These are phyloP conservation scores for Oehlia diaphana DNA, from an alignment of 192 early-diverging fungal species.

Conservation along the genomic window DNA sequence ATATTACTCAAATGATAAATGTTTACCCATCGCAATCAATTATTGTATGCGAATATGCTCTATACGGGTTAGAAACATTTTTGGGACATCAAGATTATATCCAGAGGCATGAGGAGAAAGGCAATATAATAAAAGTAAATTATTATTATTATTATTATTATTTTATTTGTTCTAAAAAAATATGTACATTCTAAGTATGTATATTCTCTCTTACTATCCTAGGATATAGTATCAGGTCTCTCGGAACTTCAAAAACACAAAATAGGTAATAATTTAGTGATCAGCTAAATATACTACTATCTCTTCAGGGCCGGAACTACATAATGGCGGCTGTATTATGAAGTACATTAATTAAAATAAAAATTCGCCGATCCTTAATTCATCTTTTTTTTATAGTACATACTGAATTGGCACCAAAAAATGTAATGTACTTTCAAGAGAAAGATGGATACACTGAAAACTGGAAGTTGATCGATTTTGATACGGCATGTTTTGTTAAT, in stretches of 20 bases:
- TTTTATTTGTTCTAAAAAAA: neutral
- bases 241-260: neutral
- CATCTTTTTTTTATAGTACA: neutral
- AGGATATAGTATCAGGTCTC: neutral
- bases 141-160: neutral
- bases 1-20: neutral
- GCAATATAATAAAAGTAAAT: neutral
- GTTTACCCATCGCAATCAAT: neutral
- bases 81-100: neutral
- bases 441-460: neutral
- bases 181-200: neutral
- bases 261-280: neutral
- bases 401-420: neutral
- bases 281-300: neutral
- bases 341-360: too few relatives aligned
- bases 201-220: neutral
- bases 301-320: too few relatives aligned
- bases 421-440: constrained; percentile 13
- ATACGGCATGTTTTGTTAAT: neutral
- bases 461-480: constrained; percentile 14
- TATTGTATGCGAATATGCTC: neutral
- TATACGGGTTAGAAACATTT: neutral
- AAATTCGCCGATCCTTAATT: too few relatives aligned
- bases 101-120: neutral
- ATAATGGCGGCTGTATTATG: too few relatives aligned